Conservation (phyloP, 2,329 filamentous ascomycete genomes). For the Bretziella fagacearum region DNA sequence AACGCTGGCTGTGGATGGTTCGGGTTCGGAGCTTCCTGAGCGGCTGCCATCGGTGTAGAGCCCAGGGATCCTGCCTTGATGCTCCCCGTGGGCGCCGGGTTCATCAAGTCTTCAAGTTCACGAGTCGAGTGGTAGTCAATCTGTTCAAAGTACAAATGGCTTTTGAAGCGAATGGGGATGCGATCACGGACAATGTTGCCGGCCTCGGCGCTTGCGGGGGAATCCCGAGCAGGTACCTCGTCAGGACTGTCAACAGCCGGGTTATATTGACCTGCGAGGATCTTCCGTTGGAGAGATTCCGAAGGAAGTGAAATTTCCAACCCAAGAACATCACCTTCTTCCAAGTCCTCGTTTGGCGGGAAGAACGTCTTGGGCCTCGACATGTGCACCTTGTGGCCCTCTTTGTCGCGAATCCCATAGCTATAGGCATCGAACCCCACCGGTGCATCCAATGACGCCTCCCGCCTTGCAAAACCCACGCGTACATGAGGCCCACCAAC, state of each 20-base stretch:
- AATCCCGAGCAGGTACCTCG: slow-evolving; percentile 21
- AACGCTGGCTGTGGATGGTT: slow-evolving; percentile 60
- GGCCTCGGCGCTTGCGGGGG: slow-evolving; percentile 31
- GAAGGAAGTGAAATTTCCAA: slow-evolving; percentile 83
- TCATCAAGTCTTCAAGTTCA: slow-evolving; percentile 72
- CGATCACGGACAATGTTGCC: slow-evolving; percentile 85
- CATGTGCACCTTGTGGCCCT: slow-evolving; percentile 83
- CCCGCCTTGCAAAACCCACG: slow-evolving; percentile 69
- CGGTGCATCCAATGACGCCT: slow-evolving; percentile 66
- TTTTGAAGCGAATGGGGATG: slow-evolving; percentile 85
- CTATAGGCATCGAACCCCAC: slow-evolving; percentile 85
- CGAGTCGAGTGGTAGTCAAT: slow-evolving; percentile 79
- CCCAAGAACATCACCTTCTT: slow-evolving; percentile 85
- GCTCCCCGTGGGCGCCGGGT: slow-evolving; percentile 38
- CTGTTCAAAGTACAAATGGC: slow-evolving; percentile 84
- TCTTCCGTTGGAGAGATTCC: slow-evolving; percentile 68
- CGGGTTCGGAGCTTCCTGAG: slow-evolving; percentile 42
- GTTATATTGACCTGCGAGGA: slow-evolving; percentile 77
- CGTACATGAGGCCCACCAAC: slow-evolving; percentile 50
- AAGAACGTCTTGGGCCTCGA: slow-evolving; percentile 88
- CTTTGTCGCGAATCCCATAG: slow-evolving; percentile 78
- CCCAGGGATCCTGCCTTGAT: slow-evolving; percentile 27
- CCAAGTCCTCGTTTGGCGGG: slow-evolving; percentile 57
- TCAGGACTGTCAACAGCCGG: slow-evolving; percentile 53
- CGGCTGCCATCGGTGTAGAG: slow-evolving; percentile 8